Base-by-base conservation (phyloP, 2,329 filamentous ascomycete genomes). In the Triangularia setosa region DNA sequence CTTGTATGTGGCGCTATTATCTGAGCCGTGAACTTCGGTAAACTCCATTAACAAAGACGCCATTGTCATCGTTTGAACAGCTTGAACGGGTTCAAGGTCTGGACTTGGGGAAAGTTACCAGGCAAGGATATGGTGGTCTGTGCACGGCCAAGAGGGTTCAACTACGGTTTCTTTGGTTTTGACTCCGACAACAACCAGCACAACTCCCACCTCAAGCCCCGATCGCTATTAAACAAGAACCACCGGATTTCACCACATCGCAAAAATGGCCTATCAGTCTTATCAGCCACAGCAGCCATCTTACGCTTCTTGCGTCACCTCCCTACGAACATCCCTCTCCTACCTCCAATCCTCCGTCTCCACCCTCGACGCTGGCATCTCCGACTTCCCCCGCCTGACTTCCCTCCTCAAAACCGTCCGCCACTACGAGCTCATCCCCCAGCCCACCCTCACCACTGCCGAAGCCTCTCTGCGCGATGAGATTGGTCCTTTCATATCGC, bases 401-500 rank as follows among this genome's bases (percentile, higher is more conserved):
- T 80, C 77, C 64, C 83, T 87, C 44, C 79, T 88, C 59, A 86
- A 85, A 73, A 81, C 82, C 8, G 82, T 86, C 35, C 80, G 85
- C 64, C 93, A 97, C 79, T 97, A 96, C 78, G 93, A 97, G 76
- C 87, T 97, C 52, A 91, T 97, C 70, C 91, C 93, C 16, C 92
- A 96, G 75, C 87, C 90, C 12, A 91, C 91, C 60, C 86, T 97
- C 54, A 88, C 89, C 66, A 85, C 89, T 67, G 93, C 93, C 30
- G 93, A 97, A 77, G 83, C 91, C 69, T 89, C 92, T 4, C 86
- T 97, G 18, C 89, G 93, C 71, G 90, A 92, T 72, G 93, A 96
- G 75, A 95, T 97, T 70, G 89, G 90, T n/a, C 93, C 93, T 8
- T 93, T 92, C 75, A 90, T 96, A 68, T 82, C 88, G 28, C 85